These are phyloP conservation scores for Phytophthora macrochlamydospora DNA, from an alignment of 352 stramenopile genomes.

Conservation along the genomic window DNA sequence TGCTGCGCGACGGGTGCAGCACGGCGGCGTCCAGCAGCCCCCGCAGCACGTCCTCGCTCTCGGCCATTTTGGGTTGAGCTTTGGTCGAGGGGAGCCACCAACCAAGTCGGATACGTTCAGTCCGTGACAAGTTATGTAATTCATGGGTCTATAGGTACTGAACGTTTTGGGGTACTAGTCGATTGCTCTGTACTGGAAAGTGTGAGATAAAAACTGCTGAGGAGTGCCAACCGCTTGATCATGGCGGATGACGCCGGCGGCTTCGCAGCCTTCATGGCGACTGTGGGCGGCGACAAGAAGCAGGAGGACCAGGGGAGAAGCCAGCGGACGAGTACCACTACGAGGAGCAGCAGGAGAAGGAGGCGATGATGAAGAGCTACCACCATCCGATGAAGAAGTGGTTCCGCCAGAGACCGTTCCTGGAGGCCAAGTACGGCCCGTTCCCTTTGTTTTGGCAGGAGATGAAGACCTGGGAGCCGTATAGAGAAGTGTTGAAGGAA, in stretches of 20 bases:
- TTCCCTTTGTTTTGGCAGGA: conserved; percentile 97
- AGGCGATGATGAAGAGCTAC: conserved; percentile 90
- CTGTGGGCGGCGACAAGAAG: conserved; percentile 34
- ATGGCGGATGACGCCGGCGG: conserved; percentile 62
- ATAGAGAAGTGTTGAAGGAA: conserved; percentile 91
- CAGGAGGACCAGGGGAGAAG: conserved; percentile 8
- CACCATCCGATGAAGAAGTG: conserved; percentile 90
- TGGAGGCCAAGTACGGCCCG: conserved; percentile 81
- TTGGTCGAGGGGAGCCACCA: conserved; percentile 8
- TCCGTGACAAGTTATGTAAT: conserved; percentile 3
- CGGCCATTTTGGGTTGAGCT: conserved; percentile 19
- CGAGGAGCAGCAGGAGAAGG: conserved; percentile 86
- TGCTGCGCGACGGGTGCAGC: conserved; percentile 47
- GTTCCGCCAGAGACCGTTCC: conserved; percentile 70
- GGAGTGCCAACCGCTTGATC: neutral
- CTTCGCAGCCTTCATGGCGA: conserved; percentile 81
- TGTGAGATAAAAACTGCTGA: conserved; percentile 1
- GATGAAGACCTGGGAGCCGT: conserved; percentile 92
- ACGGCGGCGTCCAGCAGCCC: conserved; percentile 63
- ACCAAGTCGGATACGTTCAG: conserved; percentile 14
- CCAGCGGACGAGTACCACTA: conserved; percentile 70
- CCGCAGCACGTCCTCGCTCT: conserved; percentile 67
- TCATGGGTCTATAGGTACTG: neutral
- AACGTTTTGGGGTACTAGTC: neutral
- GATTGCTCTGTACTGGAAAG: neutral